Conservation (phyloP, 169 alveolate genomes). For the Toxoplasma gondii region DNA sequence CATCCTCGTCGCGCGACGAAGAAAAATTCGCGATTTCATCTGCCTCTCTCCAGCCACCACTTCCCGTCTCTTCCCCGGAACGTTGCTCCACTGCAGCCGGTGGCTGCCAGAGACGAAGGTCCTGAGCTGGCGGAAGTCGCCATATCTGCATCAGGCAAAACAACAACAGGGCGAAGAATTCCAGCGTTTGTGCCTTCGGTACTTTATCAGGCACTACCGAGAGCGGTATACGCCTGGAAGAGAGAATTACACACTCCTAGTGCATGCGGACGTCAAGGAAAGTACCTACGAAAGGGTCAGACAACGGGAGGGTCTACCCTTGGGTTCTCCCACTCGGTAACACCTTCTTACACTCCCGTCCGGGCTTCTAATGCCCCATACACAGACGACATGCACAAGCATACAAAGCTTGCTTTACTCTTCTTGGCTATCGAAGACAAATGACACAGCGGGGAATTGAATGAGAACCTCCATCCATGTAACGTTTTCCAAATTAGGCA, state of each 20-base stretch:
- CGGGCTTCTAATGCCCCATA: no score
- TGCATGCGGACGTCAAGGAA: no score
- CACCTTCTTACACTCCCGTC: no score
- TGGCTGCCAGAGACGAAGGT: conserved; percentile 31
- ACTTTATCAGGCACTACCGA: not conserved
- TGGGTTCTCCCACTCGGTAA: no score
- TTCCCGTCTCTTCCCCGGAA: not conserved
- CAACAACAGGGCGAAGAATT: not conserved
- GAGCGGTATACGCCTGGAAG: not conserved
- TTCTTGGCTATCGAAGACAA: not conserved
- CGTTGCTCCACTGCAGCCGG: not conserved
- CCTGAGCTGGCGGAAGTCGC: conserved; percentile 39
- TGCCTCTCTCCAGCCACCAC: not conserved
- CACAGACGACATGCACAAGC: not conserved
- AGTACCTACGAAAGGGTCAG: no score
- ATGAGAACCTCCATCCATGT: not conserved
- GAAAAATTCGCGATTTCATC: not conserved
- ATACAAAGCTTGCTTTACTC: not conserved
- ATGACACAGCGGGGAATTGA: not conserved
- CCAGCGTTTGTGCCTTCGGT: not conserved
- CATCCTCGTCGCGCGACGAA: not conserved
- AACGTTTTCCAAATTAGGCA: not conserved
- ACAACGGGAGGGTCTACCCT: no score
- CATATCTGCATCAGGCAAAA: conserved; percentile 4
- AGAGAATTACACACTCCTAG: not conserved